Base-by-base conservation (phyloP, 352 stramenopile species). In the Phytophthora meadii region DNA sequence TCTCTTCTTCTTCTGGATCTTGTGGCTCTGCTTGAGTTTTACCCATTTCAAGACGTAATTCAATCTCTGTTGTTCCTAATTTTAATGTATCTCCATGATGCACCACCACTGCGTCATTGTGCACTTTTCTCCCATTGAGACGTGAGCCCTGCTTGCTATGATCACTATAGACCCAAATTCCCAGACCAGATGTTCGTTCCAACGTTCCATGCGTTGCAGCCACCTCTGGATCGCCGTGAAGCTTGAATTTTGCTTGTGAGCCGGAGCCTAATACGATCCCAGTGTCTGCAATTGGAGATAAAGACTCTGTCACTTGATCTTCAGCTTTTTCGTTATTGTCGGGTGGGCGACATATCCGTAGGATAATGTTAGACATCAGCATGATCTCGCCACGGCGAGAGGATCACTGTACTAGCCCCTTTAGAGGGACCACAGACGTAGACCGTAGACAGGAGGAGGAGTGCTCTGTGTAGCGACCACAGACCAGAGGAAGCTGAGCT, bases 141-240 rank as follows among this genome's bases (percentile, higher is more conserved):
- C 54, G 63, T 19, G 81, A 87, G 36, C 86, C 86, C 4, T 57
- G 27, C 2, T 52, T 46, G 48, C 86, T 94, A 54, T 94, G 86
- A 70, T 94, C 86, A 22, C 90, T 87, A 39, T 84, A 94, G 37
- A 94, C 77, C 86, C 86, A 94, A 4, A 93, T 54, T 25, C 82
- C 77, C 7, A 79, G 58, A 25, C 71, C 48, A 2, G 48, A 5
- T 0, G 82, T 90, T 45, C 79, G 66, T 58, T 90, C 82, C 14
- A 90, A 48, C 12, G 82, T 89, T 1, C 77, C 82, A 39, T 90
- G 82, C 14, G 58, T 46, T 25, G 50, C 49, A 45, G 78, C 65
- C 24, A 77, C 61, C 34, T 72, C 51, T 4, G 54, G 56, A 52
- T 67, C 52, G 5, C 30, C 30, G 4, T 7, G 42, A 25, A 72